A percentile compares a stretch with the other conserved stretches of the same genome.
Evolutionary conservation across 2,329 filamentous ascomycete species (phyloP).

Genomic region (Ophiostoma sp.): DNA sequence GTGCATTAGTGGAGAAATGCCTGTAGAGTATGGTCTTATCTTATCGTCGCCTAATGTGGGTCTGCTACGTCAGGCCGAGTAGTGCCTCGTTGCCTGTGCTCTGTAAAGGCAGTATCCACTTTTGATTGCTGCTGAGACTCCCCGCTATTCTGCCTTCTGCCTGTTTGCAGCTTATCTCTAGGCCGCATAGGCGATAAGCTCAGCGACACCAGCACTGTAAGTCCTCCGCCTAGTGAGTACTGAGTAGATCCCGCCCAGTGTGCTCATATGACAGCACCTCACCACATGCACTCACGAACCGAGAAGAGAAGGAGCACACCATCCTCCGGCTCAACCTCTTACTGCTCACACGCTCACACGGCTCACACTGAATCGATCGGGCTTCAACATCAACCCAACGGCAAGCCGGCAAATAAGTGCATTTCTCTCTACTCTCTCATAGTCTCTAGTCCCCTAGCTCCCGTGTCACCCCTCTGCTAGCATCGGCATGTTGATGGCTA

Average conservation of each 20-base stretch:
- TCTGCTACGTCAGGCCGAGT: neutral
- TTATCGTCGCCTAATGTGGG: slow-evolving; percentile 1
- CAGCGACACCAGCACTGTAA: neutral
- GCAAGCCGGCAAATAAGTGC: neutral
- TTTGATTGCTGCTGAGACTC: slow-evolving; percentile 5
- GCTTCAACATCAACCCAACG: slow-evolving; percentile 8
- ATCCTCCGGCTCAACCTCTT: slow-evolving; percentile 1
- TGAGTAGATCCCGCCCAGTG: neutral
- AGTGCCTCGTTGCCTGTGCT: neutral
- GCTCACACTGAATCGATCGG: neutral
- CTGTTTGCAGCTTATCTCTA: slow-evolving; percentile 6
- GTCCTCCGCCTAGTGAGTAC: neutral
- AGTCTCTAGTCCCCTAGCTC: neutral
- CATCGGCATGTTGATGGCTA: neutral
- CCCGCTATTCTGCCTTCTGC: slow-evolving; percentile 6
- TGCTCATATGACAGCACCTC: slow-evolving; percentile 10
- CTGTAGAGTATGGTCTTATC: neutral
- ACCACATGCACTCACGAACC: neutral
- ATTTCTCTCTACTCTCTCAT: neutral
- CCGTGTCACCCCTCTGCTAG: neutral
- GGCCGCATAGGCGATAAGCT: neutral
- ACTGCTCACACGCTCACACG: neutral
- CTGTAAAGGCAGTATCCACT: neutral
- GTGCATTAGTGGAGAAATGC: neutral
- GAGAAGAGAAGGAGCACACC: neutral